These are phyloP conservation scores for Nakazawaea ambrosiae DNA, from an alignment of 805 yeast genomes.

Conservation along the genomic window DNA sequence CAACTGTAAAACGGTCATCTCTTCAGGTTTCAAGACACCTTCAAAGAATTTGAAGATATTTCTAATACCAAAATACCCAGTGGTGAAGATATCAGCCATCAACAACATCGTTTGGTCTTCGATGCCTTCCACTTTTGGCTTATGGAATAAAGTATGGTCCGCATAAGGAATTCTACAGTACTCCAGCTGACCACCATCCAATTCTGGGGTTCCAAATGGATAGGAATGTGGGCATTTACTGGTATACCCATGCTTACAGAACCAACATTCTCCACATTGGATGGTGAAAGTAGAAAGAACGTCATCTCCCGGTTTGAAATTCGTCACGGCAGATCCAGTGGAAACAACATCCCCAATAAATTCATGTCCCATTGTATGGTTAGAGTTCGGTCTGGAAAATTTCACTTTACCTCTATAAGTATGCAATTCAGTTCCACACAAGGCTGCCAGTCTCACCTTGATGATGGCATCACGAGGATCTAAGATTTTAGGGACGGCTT, in stretches of 20 bases:
- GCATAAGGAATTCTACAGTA: conserved; percentile 55
- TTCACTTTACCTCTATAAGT: conserved; percentile 44
- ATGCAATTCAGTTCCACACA: conserved; percentile 53
- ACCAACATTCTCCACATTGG: conserved; percentile 57
- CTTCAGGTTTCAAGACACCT: conserved; percentile 23
- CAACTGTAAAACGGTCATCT: conserved; percentile 38
- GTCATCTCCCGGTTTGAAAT: conserved; percentile 37
- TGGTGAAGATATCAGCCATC: conserved; percentile 61
- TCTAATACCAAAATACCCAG: conserved; percentile 53
- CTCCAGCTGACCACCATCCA: conserved; percentile 61
- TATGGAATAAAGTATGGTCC: conserved; percentile 37
- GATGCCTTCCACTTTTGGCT: conserved; percentile 26
- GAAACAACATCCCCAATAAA: conserved; percentile 36
- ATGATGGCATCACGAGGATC: conserved; percentile 36
- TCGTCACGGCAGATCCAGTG: conserved; percentile 26
- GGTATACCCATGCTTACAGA: conserved; percentile 45
- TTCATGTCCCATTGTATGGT: conserved; percentile 46
- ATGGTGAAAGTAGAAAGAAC: conserved; percentile 44
- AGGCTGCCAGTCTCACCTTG: conserved; percentile 38
- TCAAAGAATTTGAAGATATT: conserved; percentile 28
- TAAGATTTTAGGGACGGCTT: conserved; percentile 32
- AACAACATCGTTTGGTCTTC: conserved; percentile 42
- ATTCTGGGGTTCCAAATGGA: conserved; percentile 50
- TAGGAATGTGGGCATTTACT: conserved; percentile 48
- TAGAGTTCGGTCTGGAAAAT: conserved; percentile 23